Conservation (phyloP, 441 rosid genomes). For the Adansonia madagascariensis region DNA sequence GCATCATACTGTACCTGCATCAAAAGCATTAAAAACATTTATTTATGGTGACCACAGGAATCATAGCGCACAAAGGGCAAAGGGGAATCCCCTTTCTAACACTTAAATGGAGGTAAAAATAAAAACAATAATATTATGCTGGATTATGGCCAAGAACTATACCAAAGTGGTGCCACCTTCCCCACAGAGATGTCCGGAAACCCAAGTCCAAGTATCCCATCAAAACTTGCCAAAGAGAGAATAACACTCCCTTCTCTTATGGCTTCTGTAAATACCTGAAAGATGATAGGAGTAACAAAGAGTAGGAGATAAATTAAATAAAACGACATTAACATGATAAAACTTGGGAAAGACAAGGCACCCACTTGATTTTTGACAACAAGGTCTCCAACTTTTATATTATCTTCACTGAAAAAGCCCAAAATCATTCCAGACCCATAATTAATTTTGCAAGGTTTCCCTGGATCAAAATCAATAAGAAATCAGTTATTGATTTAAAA, state of each 20-base stretch:
- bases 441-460: conserved; percentile 61
- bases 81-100: neutral
- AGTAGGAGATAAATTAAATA: conserved; percentile 18
- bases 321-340: neutral
- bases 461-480: conserved; percentile 36
- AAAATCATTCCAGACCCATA: conserved; percentile 73
- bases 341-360: conserved; percentile 6
- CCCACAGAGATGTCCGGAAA: conserved; percentile 64
- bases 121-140: neutral
- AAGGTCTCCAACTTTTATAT: conserved; percentile 59
- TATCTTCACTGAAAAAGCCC: conserved; percentile 66
- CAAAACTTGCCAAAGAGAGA: conserved; percentile 68
- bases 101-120: neutral
- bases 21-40: neutral
- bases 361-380: conserved; percentile 57
- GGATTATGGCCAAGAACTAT: neutral
- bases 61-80: neutral
- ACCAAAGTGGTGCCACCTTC: conserved; percentile 64
- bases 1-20: conserved; percentile 58
- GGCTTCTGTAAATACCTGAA: conserved; percentile 66
- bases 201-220: conserved; percentile 70
- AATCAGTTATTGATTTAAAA: conserved; percentile 13
- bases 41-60: neutral
- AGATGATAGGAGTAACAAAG: neutral
- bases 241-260: conserved; percentile 61